Conservation (phyloP, 2,329 filamentous ascomycete genomes). For the Colletotrichum sublineola region DNA sequence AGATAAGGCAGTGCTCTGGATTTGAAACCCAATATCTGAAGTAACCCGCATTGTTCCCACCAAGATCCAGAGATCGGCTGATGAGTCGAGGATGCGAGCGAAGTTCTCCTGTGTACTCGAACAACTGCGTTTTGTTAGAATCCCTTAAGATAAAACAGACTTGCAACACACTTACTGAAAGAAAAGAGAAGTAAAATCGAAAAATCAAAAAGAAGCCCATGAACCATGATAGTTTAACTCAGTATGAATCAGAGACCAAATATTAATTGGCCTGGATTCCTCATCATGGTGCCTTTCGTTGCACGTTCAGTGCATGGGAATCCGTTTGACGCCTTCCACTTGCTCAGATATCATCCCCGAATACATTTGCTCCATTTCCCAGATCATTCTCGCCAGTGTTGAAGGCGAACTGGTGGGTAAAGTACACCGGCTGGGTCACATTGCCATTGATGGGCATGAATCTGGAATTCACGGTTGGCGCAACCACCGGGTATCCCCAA, state of each 20-base stretch:
- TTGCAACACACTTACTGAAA: not conserved
- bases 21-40: not conserved
- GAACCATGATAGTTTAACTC: not conserved
- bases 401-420: slow-evolving; percentile 7
- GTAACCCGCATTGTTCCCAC: not conserved
- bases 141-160: not conserved
- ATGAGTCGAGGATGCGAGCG: not conserved
- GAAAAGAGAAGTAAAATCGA: slow-evolving; percentile 12
- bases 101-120: slow-evolving; percentile 19
- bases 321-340: not conserved
- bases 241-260: not conserved
- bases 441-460: slow-evolving; percentile 27
- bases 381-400: slow-evolving; percentile 9
- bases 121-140: slow-evolving; percentile 31
- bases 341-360: slow-evolving; percentile 16
- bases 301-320: not conserved
- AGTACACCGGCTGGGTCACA: not conserved
- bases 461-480: not conserved
- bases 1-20: not conserved
- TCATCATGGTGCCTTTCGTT: not conserved
- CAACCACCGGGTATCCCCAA: slow-evolving; percentile 4
- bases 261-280: not conserved
- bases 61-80: slow-evolving; percentile 1
- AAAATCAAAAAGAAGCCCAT: slow-evolving; percentile 6
- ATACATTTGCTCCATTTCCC: not conserved